Evolutionary conservation across 2,329 filamentous ascomycete species (phyloP), one percentile per base, ranked within the genome.

Genomic region (Ascochyta viciae-villosae): DNA sequence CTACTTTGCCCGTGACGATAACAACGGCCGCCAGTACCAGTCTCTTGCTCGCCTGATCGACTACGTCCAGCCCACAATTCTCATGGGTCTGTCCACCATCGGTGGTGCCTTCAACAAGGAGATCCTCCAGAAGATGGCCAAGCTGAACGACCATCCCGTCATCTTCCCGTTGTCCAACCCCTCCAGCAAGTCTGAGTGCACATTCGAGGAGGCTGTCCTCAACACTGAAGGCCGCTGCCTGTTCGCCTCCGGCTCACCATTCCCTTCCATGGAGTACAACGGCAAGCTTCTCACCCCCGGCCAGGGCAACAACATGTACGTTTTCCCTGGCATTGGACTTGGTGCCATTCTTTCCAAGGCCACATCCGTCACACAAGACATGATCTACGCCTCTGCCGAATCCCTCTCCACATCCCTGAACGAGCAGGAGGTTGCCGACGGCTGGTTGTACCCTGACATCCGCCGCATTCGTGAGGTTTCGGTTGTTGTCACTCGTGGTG

Each of bases 91-190:
- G 59, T 96, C 92, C 16, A 96, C 95, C 63, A 96, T 96, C 49
- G 93, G 92, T 62, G 95, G 95, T 53, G 89, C 95, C 66, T 98
- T 99, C 82, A 97, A 91, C 64, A 91, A 95, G 72, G 85, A 89
- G 16, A 89, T 96, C 57, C 83, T 99, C 58, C 86, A 88, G 54
- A 77, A 77, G 60, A 82, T 83, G 80, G 81, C 79, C 37, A 73
- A 77, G 63, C 64, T 82, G 52, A 92, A 92, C 76, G 86, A 92
- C 61, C 83, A 87, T 61, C 93, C 95, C 60, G 78, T 82, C 73
- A 78, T 83, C 70, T 98, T 99, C 87, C 94, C 94, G 50, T 88
- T 99, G 39, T 96, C 91, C 78, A 98, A 99, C 81, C 95, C 95
- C 45, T 88, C 93, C 47, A 93, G 89, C 79, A 97, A 98, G 83